Evolutionary conservation across 2,329 filamentous ascomycete species (phyloP).

Genomic region (Talaromyces amestolkiae): DNA sequence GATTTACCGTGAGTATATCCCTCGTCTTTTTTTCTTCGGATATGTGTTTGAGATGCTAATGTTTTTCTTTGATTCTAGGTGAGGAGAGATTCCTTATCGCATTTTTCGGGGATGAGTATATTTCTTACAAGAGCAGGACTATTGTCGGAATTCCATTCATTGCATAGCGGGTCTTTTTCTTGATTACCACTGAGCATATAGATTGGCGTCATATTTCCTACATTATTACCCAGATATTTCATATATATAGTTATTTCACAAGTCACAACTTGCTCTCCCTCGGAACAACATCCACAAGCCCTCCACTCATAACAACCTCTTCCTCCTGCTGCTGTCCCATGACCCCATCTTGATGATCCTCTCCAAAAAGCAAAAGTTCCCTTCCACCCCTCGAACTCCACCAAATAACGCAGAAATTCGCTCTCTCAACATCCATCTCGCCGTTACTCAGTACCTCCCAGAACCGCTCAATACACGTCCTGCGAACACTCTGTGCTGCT

Average conservation of each 20-base stretch:
- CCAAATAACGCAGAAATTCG: conserved; percentile 77
- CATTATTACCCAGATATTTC: neutral
- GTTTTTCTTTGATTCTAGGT: conserved; percentile 41
- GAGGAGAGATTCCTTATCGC: conserved; percentile 75
- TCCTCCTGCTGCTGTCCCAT: conserved; percentile 46
- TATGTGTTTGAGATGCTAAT: conserved; percentile 30
- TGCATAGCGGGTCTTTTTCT: conserved; percentile 26
- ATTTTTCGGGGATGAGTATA: conserved; percentile 85
- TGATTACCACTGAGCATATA: neutral
- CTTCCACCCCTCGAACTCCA: conserved; percentile 69
- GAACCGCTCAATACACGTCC: conserved; percentile 67
- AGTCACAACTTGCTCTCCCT: conserved; percentile 50
- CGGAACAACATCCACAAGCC: conserved; percentile 37
- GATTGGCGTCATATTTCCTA: neutral
- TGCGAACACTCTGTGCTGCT: conserved; percentile 52
- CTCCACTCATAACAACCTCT: conserved; percentile 56
- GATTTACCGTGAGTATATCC: conserved; percentile 58
- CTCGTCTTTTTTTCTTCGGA: conserved; percentile 20
- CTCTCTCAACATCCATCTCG: conserved; percentile 84
- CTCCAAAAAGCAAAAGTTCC: conserved; percentile 54
- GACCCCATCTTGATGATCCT: conserved; percentile 51
- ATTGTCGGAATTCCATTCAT: conserved; percentile 80
- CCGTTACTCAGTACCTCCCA: conserved; percentile 77
- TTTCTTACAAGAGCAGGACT: conserved; percentile 68
- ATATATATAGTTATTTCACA: neutral